phyloP scores from a whole-genome alignment of 768 basidiomycete species.

The Lactarius hengduanensis region DNA sequence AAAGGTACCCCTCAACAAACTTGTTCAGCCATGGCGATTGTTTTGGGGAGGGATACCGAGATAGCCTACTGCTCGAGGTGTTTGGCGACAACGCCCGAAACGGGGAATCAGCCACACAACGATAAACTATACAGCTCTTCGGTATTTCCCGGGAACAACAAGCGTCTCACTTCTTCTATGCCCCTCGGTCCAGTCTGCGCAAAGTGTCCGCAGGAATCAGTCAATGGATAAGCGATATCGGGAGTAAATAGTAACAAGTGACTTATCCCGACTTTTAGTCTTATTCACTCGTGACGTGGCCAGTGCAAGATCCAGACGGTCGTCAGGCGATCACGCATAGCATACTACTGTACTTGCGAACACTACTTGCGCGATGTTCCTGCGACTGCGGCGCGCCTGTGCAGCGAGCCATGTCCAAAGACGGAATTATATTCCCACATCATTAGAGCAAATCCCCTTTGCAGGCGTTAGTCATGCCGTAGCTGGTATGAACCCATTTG shows the following conservation, averaged over 20 bases:
- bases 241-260: background rate
- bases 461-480: too few relatives aligned
- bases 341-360: background rate
- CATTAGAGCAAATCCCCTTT: too few relatives aligned
- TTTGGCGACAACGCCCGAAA: constrained; percentile 21
- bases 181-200: too few relatives aligned
- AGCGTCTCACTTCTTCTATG: too few relatives aligned
- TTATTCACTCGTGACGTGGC: background rate
- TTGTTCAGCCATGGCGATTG: constrained; percentile 42
- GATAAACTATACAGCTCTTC: constrained; percentile 25
- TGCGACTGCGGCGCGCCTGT: too few relatives aligned
- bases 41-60: constrained; percentile 31
- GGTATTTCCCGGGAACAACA: constrained; percentile 21
- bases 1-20: constrained; percentile 30
- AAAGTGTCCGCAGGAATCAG: background rate
- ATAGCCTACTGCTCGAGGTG: constrained; percentile 7
- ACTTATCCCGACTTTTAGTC: constrained; percentile 11
- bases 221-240: background rate
- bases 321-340: constrained; percentile 8
- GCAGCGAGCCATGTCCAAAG: too few relatives aligned
- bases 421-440: too few relatives aligned
- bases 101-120: constrained; percentile 26
- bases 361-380: too few relatives aligned
- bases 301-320: constrained; percentile 12
- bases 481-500: too few relatives aligned